Base-by-base conservation (phyloP, 2,329 filamentous ascomycete species). In the Teratosphaeria pseudoeucalypti region DNA sequence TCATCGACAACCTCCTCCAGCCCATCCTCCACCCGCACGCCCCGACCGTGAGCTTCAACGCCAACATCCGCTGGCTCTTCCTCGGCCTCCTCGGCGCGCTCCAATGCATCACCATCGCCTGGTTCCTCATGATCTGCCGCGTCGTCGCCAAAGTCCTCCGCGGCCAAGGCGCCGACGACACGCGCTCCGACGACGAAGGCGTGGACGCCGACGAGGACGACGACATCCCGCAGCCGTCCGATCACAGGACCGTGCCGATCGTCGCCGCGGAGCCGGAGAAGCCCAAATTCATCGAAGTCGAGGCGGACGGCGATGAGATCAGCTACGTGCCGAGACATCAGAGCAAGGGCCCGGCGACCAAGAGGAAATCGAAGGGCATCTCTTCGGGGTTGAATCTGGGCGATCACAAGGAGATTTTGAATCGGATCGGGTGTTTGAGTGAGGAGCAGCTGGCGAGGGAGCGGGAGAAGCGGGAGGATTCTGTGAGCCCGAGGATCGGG, bases 41-140 rank as follows among this genome's bases (percentile, higher is more conserved):
- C 19, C 61, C 65, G 47, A 78, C 84, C 1, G 83, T 97, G 54
- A 96, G 91, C 79, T 95, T 86, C 80, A 89, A 89, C 67, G 74
- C 84, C 26, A 81, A 79, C 11, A 84, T 96, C 68, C 86, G 87
- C 68, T 88, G 84, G 81, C 79, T 81, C 12, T 97, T 97, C 77
- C 78, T 97, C 16, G 79, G 81, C 10, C 81, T 90, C 47, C 83
- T 99, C 2, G 78, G 95, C 12, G 82, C 86, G 43, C 80, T 99
- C 26, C 91, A 97, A 74, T 78, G 81, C 26, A 82, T 99, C 57
- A 91, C 89, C 34, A 77, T 95, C 39, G 81, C 89, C 62, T 97
- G 94, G 94, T 95, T 97, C 70, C 81, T 79, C 63, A 88, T 96
- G 85, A 96, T 97, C 65, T 75, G 92, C 47, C 84, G 85, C 60